Conservation (phyloP, 495 filamentous ascomycete species). For the Aspergillus nanangensis region DNA sequence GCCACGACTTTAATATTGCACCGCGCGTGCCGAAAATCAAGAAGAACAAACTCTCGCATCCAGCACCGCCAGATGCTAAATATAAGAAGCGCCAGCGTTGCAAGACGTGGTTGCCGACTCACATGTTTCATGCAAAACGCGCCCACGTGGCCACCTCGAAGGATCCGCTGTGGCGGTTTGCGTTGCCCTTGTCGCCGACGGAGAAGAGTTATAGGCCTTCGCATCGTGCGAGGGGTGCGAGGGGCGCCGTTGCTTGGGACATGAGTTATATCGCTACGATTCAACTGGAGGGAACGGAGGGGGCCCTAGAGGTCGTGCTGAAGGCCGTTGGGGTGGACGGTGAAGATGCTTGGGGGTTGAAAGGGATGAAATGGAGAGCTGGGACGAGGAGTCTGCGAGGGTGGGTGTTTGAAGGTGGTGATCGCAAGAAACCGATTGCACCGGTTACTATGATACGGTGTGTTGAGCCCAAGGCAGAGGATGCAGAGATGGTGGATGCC, state of each 20-base stretch:
- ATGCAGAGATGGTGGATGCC: constrained; percentile 31
- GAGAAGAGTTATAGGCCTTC: constrained; percentile 86
- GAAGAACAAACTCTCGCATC: constrained; percentile 62
- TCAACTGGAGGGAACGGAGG: constrained; percentile 63
- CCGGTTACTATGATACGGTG: constrained; percentile 74
- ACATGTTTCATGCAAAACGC: constrained; percentile 89
- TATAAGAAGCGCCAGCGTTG: constrained; percentile 80
- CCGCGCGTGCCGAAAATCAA: constrained; percentile 63
- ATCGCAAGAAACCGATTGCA: constrained; percentile 57
- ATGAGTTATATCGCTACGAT: constrained; percentile 93
- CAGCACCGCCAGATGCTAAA: constrained; percentile 60
- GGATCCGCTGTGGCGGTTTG: constrained; percentile 83
- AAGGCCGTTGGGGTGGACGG: constrained; percentile 53
- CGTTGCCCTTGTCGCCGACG: constrained; percentile 75
- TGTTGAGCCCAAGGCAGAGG: constrained; percentile 20
- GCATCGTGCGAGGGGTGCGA: constrained; percentile 70
- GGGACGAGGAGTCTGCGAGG: constrained; percentile 67
- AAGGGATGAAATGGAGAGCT: constrained; percentile 66
- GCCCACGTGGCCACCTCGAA: constrained; percentile 78
- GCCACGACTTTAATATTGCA: constrained; percentile 36
- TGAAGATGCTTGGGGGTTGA: constrained; percentile 53
- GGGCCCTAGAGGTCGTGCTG: constrained; percentile 60
- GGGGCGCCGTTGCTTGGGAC: constrained; percentile 79
- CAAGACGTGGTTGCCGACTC: constrained; percentile 94
- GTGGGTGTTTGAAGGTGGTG: constrained; percentile 58